Percentiles rank a stretch among this genome's conserved stretches.
These are phyloP conservation scores for Cucurbita ficifolia DNA, from an alignment of 306 rosid species.

Conservation along the genomic window DNA sequence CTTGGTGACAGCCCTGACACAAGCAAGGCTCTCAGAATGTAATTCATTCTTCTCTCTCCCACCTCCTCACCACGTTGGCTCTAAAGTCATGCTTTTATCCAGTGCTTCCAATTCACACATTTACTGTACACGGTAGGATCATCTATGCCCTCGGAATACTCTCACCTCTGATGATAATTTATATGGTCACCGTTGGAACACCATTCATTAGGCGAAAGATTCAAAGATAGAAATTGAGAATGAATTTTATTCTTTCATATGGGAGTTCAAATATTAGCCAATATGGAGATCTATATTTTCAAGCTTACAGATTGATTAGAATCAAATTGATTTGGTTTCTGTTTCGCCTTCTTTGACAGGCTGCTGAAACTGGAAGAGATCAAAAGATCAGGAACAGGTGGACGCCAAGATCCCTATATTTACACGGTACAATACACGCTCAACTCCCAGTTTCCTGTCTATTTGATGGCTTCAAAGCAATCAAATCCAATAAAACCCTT, in stretches of 20 bases:
- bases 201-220: background rate
- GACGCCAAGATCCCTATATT: conserved; percentile 51
- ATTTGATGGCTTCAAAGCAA: background rate
- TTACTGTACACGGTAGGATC: background rate
- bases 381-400: conserved; percentile 54
- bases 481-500: background rate
- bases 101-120: background rate
- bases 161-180: background rate
- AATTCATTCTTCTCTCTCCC: conserved; percentile 9
- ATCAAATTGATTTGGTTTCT: background rate
- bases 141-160: background rate
- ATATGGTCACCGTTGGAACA: background rate
- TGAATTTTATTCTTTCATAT: background rate
- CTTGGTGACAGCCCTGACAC: conserved; percentile 95
- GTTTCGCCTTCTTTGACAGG: conserved; percentile 17
- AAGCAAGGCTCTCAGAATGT: conserved; percentile 96
- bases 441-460: background rate
- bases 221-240: background rate
- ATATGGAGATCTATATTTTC: background rate
- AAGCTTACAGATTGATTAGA: background rate
- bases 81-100: background rate
- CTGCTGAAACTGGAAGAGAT: conserved; percentile 37
- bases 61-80: background rate
- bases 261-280: background rate
- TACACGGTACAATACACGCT: conserved; percentile 25